Base-by-base conservation (phyloP, 2,329 filamentous ascomycete species). In the Didymella arachidicola region DNA sequence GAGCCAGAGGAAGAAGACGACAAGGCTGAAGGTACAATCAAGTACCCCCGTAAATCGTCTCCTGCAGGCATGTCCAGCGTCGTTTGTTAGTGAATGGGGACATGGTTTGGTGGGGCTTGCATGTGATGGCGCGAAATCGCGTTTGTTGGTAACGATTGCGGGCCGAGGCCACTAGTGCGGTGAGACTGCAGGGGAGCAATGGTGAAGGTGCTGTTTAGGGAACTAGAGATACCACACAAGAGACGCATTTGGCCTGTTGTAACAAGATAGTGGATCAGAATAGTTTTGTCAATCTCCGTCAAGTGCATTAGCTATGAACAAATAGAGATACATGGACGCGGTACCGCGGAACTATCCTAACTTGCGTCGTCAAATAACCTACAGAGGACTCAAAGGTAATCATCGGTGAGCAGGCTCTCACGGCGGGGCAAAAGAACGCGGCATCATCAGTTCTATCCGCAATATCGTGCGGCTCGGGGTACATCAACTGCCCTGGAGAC, bases 121-220 rank as follows among this genome's bases (percentile, higher is more conserved):
- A 69, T 60, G 61, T 70, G 66, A 70, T 67, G 63, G 66, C 67
- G 69, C 62, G 66, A 63, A 43, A 57, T 36, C 63, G 68, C 59
- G 65, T 63, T 61, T 59, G 47, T 32, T 52, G 29, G 51, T 47
- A 43, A 25, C 34, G 48, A 10, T 7, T 47, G 38, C 54, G 43
- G 54, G 54, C 46, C 48, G 48, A 47, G 11, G 47, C 54, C 22
- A 8, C 25, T 52, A n/a, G 30, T n/a, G 41, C 47, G 42, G 42
- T 57, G 27, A 43, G 54, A 19, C 38, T 25, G 38, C 38, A 19
- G 36, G 10, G 5, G 38, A 25, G 14, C 2, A 4, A 11, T 14
- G 38, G 38, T 41, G 19, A 41, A 41, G 4, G 38, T 6, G 38
- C 10, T 19, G n/a, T 10, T 14, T 32, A 16, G 30, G 14, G 30